These are phyloP conservation scores for Hemileia vastatrix DNA, from an alignment of 1,284 basidiomycete species.

Conservation along the genomic window DNA sequence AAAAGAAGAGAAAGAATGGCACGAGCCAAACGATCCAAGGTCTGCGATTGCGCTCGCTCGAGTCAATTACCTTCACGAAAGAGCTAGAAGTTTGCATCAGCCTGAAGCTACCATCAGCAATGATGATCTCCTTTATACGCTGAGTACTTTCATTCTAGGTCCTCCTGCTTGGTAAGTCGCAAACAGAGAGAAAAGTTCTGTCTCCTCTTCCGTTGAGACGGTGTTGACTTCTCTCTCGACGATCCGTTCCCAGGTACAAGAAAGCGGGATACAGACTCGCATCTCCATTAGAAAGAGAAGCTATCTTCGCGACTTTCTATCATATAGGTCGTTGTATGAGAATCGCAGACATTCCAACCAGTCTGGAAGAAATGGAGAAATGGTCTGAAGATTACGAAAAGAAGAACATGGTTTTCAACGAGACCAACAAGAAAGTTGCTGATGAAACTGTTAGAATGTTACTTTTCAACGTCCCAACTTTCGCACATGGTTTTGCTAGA, in stretches of 20 bases:
- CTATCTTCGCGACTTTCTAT: constrained; percentile 27
- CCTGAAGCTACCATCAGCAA: constrained; percentile 25
- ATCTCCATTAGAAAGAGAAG: constrained; percentile 28
- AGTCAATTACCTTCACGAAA: constrained; percentile 27
- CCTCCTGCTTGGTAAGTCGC: constrained; percentile 13
- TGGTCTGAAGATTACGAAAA: constrained; percentile 28
- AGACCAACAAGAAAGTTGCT: constrained; percentile 27
- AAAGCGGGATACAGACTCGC: constrained; percentile 15
- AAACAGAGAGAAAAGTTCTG: background rate
- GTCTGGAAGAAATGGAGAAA: constrained; percentile 17
- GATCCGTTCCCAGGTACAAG: constrained; percentile 19
- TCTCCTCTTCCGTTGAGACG: constrained; percentile 20
- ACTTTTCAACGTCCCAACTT: constrained; percentile 13
- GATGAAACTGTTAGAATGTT: constrained; percentile 28
- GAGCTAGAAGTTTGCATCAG: background rate
- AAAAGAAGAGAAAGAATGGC: background rate
- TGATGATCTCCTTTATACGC: constrained; percentile 30
- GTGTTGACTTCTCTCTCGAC: constrained; percentile 7
- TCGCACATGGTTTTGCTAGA: constrained; percentile 23
- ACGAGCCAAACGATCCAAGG: constrained; percentile 26
- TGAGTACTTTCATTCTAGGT: constrained; percentile 27
- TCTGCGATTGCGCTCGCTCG: constrained; percentile 27
- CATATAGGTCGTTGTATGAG: constrained; percentile 29
- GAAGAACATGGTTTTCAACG: constrained; percentile 24
- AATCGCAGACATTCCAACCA: constrained; percentile 27